Conservation (phyloP, 768 basidiomycete genomes). For the Russula dissimulans region DNA sequence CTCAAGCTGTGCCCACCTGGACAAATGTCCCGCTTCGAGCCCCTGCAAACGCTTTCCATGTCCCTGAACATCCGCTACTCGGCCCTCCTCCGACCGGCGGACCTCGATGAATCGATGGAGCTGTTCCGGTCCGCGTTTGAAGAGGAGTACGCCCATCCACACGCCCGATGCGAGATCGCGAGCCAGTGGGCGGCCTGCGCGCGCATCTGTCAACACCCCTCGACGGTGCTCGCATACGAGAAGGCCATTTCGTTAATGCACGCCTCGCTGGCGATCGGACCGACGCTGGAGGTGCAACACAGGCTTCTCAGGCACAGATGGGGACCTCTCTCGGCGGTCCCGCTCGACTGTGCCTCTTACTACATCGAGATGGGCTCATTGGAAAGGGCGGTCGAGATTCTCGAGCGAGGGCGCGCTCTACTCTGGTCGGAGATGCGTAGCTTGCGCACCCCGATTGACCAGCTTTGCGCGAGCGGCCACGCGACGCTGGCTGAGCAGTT, state of each 20-base stretch:
- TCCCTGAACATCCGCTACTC: background rate
- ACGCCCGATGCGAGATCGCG: background rate
- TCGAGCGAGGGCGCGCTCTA: conserved; percentile 11
- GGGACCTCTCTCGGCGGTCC: background rate
- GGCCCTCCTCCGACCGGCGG: background rate
- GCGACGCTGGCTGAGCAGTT: conserved; percentile 5
- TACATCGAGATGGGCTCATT: background rate
- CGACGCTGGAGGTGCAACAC: conserved; percentile 1
- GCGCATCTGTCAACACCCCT: background rate
- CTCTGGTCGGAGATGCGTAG: conserved; percentile 17
- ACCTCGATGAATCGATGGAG: conserved; percentile 2
- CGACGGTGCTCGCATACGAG: background rate
- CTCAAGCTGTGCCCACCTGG: conserved; percentile 1
- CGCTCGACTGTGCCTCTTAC: background rate
- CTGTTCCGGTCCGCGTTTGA: background rate
- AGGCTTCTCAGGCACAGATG: background rate
- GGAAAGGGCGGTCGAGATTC: conserved; percentile 1
- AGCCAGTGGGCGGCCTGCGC: background rate
- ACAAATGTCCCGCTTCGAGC: conserved; percentile 8
- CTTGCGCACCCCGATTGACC: conserved; percentile 11
- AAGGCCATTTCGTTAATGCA: background rate
- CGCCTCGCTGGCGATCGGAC: background rate
- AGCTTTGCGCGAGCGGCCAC: background rate
- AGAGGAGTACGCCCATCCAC: background rate
- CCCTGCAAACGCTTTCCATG: background rate